phyloP scores from a whole-genome alignment of 106 monocot genomes.

The Dendrobium catenatum region DNA sequence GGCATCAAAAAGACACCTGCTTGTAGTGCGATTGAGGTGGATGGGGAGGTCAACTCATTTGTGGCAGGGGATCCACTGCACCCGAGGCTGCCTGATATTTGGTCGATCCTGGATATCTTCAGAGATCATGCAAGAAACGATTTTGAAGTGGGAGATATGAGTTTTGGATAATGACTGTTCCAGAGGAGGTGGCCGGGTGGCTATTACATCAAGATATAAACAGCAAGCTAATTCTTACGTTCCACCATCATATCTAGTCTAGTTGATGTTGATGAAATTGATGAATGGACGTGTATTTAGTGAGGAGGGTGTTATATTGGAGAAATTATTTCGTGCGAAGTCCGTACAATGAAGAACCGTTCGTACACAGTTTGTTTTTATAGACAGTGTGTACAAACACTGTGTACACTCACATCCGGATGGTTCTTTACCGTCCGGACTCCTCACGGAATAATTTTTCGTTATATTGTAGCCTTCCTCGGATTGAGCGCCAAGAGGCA shows the following conservation, averaged over 20 bases:
- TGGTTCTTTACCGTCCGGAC: no score
- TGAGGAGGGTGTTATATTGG: no score
- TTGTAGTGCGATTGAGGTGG: slow-evolving; percentile 38
- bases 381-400: no score
- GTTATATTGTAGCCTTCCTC: no score
- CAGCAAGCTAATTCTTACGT: not conserved
- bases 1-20: slow-evolving; percentile 50
- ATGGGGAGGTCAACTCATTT: slow-evolving; percentile 44
- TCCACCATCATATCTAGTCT: not conserved
- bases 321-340: no score
- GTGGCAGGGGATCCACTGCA: slow-evolving; percentile 52
- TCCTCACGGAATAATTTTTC: no score
- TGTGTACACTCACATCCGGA: no score
- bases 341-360: no score
- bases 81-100: slow-evolving; percentile 27
- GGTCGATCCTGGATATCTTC: slow-evolving; percentile 28
- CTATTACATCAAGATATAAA: not conserved
- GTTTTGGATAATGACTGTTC: not conserved
- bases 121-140: slow-evolving; percentile 16
- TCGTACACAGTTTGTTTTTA: no score
- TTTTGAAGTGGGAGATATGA: not conserved
- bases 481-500: no score
- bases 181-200: not conserved
- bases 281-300: no score
- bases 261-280: no score